phyloP scores from a whole-genome alignment of 2,329 filamentous ascomycete genomes.

The Chaetothyriales sp. region DNA sequence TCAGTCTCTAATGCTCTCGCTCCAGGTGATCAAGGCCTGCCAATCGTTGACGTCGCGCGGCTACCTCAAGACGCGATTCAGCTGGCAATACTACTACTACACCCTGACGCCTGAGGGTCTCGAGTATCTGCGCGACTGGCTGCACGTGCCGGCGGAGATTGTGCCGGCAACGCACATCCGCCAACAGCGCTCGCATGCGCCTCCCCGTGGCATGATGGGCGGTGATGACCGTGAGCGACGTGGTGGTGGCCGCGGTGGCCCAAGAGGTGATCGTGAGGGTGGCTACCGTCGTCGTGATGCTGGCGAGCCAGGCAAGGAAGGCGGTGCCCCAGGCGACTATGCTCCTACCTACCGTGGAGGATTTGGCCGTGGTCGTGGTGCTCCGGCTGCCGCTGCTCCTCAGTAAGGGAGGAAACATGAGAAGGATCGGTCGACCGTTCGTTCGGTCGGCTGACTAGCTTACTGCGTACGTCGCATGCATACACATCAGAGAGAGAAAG shows the following conservation, averaged over 20 bases:
- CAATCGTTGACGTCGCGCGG: slow-evolving; percentile 97
- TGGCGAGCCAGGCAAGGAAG: slow-evolving; percentile 61
- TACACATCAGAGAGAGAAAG: background rate
- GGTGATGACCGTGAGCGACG: slow-evolving; percentile 65
- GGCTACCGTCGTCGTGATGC: slow-evolving; percentile 84
- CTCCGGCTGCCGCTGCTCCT: slow-evolving; percentile 37
- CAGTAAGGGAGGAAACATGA: background rate
- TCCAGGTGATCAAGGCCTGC: slow-evolving; percentile 93
- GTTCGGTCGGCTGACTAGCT: background rate
- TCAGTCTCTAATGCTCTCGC: no score
- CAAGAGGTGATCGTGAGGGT: slow-evolving; percentile 67
- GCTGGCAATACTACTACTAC: slow-evolving; percentile 99
- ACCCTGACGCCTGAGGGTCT: slow-evolving; percentile 98
- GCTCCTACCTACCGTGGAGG: slow-evolving; percentile 85
- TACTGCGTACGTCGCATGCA: no score
- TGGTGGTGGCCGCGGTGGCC: slow-evolving; percentile 67
- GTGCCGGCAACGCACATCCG: slow-evolving; percentile 99
- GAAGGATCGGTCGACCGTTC: background rate
- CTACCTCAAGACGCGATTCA: slow-evolving; percentile 99
- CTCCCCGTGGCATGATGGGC: slow-evolving; percentile 96
- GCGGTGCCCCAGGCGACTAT: slow-evolving; percentile 81
- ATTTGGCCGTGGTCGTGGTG: slow-evolving; percentile 75
- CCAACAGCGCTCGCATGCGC: slow-evolving; percentile 97
- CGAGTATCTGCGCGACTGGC: slow-evolving; percentile 99
- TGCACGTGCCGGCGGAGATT: slow-evolving; percentile 98